Base-by-base conservation (phyloP, 2,329 filamentous ascomycete genomes). In the Monilinia laxa region DNA sequence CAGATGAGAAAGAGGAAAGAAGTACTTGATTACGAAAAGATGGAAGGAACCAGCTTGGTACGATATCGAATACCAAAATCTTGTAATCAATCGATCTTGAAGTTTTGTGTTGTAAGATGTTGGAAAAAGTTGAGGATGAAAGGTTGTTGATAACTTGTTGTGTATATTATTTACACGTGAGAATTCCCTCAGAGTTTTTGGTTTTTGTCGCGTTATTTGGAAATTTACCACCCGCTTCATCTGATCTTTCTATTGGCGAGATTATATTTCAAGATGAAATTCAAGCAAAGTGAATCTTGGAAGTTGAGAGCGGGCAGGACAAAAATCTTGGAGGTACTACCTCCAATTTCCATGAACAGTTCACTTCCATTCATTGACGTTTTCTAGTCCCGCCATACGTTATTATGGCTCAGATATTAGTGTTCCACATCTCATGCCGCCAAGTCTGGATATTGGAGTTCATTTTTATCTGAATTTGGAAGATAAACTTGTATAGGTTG, bases 71-170 rank as follows among this genome's bases (percentile, higher is more conserved):
- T 14, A 4, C 16, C 11, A 53, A 45, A 28, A 2, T 47, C 2
- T 31, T n/a, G 18, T 4, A 16, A 58, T n/a, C 40, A 31, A 58
- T 58, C 40, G 40, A 47, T 58, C 56, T 58, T 47, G 25, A 47
- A 31, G 18, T 58, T 31, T 31, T 16, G 10, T 31, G 18, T 47
- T 58, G 40, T 31, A 16, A 31, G 25, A 14, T 31, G 25, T 9
- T 23, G n/a, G 10, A 58, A 31, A 58, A 31, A 6, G 16, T 58
- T 42, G 35, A 25, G 10, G 23, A 23, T 38, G 38, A 16, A 58
- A n/a, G 10, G 6, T 47, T 58, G 40, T 45, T 31, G 40, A 35
- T 6, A 35, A 49, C 45, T 2, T 28, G 23, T 16, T 58, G 14
- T 47, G 6, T 42, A n/a, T 4, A 14, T 47, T 16, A 31, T 49